A percentile compares a stretch with the other conserved stretches of the same genome.
Evolutionary conservation across 2,329 filamentous ascomycete genomes (phyloP).

Genomic region (Macroventuria anomochaeta): DNA sequence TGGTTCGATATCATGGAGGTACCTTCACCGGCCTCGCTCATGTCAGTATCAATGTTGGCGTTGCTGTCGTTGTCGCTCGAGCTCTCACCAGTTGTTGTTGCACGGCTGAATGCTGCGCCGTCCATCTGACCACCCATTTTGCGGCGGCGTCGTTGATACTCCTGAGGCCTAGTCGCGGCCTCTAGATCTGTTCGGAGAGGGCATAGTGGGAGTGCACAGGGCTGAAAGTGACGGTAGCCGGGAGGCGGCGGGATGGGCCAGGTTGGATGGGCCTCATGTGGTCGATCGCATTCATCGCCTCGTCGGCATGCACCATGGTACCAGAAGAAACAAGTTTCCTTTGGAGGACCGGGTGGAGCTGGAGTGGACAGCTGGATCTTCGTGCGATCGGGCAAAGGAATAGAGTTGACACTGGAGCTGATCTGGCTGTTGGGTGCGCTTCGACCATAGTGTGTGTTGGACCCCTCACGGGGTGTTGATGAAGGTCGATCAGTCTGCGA

Average conservation of each 20-base stretch:
- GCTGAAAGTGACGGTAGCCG: constrained; percentile 23
- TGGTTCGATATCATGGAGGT: neutral
- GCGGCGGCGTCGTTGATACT: neutral
- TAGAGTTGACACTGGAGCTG: constrained; percentile 2
- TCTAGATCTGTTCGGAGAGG: constrained; percentile 26
- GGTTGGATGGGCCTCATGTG: constrained; percentile 26
- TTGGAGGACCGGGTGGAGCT: constrained; percentile 18
- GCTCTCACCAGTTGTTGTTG: constrained; percentile 8
- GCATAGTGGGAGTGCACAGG: constrained; percentile 28
- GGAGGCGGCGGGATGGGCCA: constrained; percentile 31
- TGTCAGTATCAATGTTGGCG: constrained; percentile 5
- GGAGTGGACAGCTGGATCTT: neutral
- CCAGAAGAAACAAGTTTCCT: constrained; percentile 39
- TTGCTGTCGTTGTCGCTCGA: neutral
- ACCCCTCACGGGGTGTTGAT: neutral
- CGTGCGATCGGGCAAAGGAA: neutral
- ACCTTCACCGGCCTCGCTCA: neutral
- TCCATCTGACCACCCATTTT: constrained; percentile 18
- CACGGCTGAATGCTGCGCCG: constrained; percentile 10
- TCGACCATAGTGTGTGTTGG: neutral
- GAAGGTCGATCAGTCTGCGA: neutral
- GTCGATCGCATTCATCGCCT: constrained; percentile 14
- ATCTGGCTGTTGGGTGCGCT: neutral
- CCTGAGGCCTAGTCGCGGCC: neutral
- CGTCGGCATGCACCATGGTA: constrained; percentile 31